These are phyloP conservation scores for Podospora pseudopauciseta DNA, from an alignment of 495 filamentous ascomycete species.

Conservation along the genomic window DNA sequence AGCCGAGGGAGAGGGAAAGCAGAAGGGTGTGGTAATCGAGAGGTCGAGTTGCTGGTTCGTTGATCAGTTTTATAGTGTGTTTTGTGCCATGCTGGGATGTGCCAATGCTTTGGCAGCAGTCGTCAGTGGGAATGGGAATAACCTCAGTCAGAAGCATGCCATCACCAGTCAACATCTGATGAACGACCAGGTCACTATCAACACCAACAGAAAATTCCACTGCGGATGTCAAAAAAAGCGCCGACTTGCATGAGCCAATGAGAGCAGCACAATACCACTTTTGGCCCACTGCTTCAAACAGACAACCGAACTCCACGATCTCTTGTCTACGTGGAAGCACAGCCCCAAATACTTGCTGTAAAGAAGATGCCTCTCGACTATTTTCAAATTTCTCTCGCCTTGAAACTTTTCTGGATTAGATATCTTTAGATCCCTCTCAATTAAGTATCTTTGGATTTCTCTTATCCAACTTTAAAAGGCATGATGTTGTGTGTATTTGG, in stretches of 20 bases:
- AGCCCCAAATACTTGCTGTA: too few relatives aligned
- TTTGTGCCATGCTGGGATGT: not conserved
- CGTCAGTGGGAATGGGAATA: not conserved
- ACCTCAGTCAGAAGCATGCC: not conserved
- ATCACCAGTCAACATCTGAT: not conserved
- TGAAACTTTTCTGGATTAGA: too few relatives aligned
- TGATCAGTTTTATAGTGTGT: not conserved
- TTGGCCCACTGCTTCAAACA: not conserved
- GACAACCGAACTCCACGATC: not conserved
- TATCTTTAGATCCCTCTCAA: too few relatives aligned
- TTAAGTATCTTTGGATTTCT: too few relatives aligned
- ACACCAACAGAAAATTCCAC: not conserved
- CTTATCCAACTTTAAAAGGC: too few relatives aligned
- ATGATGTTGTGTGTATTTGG: too few relatives aligned
- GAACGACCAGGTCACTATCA: not conserved
- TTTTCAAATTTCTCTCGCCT: too few relatives aligned
- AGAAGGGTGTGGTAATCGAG: not conserved
- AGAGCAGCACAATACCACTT: not conserved
- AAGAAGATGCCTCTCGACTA: too few relatives aligned
- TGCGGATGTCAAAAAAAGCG: not conserved
- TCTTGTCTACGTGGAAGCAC: too few relatives aligned
- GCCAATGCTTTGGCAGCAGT: not conserved
- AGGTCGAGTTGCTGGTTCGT: not conserved
- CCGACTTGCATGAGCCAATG: not conserved
- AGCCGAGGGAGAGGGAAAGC: not conserved